A percentile compares a stretch with the other conserved stretches of the same genome.
Conservation (phyloP, 371 early-diverging fungal species). For the Blastocladiella emersonii region DNA sequence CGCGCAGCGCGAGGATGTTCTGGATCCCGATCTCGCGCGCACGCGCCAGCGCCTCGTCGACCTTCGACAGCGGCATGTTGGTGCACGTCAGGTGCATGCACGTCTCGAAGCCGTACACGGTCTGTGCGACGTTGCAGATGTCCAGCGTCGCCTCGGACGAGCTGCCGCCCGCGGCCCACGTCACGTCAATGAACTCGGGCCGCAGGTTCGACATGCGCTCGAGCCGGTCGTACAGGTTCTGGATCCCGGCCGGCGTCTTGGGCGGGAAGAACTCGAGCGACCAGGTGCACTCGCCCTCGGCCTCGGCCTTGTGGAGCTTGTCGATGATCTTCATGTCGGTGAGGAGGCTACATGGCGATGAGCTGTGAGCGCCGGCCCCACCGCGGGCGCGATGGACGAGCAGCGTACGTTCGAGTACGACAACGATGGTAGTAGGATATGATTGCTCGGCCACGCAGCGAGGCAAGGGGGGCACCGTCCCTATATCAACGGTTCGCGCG, state of each 20-base stretch:
- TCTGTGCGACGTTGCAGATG: slow-evolving; percentile 74
- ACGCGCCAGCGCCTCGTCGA: slow-evolving; percentile 65
- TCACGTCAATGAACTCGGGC: slow-evolving; percentile 89
- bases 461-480: too few species aligned
- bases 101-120: slow-evolving; percentile 84
- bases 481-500: too few species aligned
- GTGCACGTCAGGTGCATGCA: slow-evolving; percentile 96
- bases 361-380: too few species aligned
- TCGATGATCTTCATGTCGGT: slow-evolving; percentile 68
- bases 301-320: slow-evolving; percentile 52
- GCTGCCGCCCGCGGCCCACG: slow-evolving; percentile 92
- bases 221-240: slow-evolving; percentile 82
- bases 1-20: slow-evolving; percentile 89
- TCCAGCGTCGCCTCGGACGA: slow-evolving; percentile 74
- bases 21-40: slow-evolving; percentile 85
- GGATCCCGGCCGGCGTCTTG: slow-evolving; percentile 80
- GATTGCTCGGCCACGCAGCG: too few species aligned
- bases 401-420: too few species aligned
- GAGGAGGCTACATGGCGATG: too few species aligned
- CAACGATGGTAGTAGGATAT: too few species aligned
- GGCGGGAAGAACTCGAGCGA: slow-evolving; percentile 97
- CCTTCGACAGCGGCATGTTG: slow-evolving; percentile 77
- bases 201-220: slow-evolving; percentile 82
- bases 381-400: too few species aligned
- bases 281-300: slow-evolving; percentile 51